Evolutionary conservation across 352 stramenopile genomes (phyloP).

Genomic region (Phytophthora pisi): DNA sequence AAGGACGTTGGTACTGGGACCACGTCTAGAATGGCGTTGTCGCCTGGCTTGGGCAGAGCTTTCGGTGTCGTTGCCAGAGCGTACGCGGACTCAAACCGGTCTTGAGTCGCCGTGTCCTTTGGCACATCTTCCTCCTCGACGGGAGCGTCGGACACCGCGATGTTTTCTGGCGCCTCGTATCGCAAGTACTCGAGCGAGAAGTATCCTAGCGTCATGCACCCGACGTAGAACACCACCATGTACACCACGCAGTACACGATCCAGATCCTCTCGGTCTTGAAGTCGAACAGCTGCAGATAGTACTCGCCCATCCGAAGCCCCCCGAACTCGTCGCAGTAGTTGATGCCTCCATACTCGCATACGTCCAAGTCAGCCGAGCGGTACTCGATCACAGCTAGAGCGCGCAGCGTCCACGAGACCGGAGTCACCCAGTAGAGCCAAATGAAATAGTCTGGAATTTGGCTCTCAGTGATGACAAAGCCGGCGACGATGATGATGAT

Average conservation of each 20-base stretch:
- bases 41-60: conserved; percentile 7
- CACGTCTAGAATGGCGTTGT: conserved; percentile 21
- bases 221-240: conserved; percentile 36
- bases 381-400: conserved; percentile 52
- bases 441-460: conserved; percentile 56
- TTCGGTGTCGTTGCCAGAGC: conserved; percentile 25
- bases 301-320: conserved; percentile 41
- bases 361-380: conserved; percentile 36
- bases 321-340: conserved; percentile 42
- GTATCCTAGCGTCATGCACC: conserved; percentile 38
- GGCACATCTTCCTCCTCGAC: conserved; percentile 3
- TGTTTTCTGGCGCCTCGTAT: conserved; percentile 37
- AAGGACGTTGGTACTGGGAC: conserved; percentile 11
- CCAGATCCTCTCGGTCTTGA: conserved; percentile 47
- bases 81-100: conserved; percentile 20
- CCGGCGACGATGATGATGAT: conserved; percentile 61
- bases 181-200: conserved; percentile 46
- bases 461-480: conserved; percentile 55
- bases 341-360: conserved; percentile 42
- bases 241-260: conserved; percentile 43
- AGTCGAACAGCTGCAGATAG: conserved; percentile 42
- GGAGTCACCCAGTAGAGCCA: conserved; percentile 79
- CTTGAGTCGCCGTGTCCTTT: neutral
- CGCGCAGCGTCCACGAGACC: conserved; percentile 50
- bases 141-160: conserved; percentile 9